Evolutionary conservation across 768 basidiomycete genomes (phyloP).

Genomic region (Boletales sp.): DNA sequence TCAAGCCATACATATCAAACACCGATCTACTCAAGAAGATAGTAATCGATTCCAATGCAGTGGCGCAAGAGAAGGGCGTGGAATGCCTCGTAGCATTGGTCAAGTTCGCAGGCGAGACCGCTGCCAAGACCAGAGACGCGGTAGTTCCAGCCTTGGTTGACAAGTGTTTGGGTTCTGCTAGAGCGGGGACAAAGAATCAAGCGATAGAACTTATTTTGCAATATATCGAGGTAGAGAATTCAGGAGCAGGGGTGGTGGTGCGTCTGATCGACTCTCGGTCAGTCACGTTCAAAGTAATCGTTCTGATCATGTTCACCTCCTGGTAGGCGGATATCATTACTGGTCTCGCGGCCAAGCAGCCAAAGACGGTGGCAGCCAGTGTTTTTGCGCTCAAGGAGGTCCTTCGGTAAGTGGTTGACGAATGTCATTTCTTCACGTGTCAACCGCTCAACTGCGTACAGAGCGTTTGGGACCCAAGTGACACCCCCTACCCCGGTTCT

Average conservation of each 20-base stretch:
- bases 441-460: slow-evolving; percentile 28
- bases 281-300: slow-evolving; percentile 24
- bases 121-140: slow-evolving; percentile 72
- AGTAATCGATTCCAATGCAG: slow-evolving; percentile 87
- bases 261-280: slow-evolving; percentile 37
- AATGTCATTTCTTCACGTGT: neutral
- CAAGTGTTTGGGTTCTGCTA: slow-evolving; percentile 89
- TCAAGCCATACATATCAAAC: slow-evolving; percentile 82
- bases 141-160: slow-evolving; percentile 93
- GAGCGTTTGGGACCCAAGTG: slow-evolving; percentile 76
- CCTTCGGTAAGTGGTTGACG: slow-evolving; percentile 54
- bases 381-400: slow-evolving; percentile 80
- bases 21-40: slow-evolving; percentile 81
- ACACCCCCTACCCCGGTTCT: slow-evolving; percentile 76
- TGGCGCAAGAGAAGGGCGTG: slow-evolving; percentile 96
- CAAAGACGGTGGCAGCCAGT: slow-evolving; percentile 84
- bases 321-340: slow-evolving; percentile 71
- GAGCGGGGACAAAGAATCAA: slow-evolving; percentile 86
- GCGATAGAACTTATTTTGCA: slow-evolving; percentile 82
- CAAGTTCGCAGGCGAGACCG: slow-evolving; percentile 87
- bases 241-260: slow-evolving; percentile 83
- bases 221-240: slow-evolving; percentile 92
- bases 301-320: slow-evolving; percentile 26
- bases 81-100: slow-evolving; percentile 84
- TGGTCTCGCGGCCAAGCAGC: slow-evolving; percentile 89